Base-by-base conservation (phyloP, 2,329 filamentous ascomycete genomes). In the Teratosphaeria pseudoeucalypti region DNA sequence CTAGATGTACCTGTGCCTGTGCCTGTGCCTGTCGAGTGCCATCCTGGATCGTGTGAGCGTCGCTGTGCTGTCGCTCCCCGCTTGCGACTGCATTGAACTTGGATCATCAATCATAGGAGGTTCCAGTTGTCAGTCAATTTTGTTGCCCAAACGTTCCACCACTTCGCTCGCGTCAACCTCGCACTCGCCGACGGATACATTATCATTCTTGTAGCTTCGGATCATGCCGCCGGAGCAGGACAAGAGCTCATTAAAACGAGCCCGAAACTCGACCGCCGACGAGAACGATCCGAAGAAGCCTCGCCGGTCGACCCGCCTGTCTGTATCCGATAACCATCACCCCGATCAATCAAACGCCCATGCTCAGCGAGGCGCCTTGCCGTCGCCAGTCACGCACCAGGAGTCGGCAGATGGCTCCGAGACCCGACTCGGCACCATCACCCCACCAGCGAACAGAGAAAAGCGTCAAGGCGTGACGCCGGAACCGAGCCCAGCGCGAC, bases 231-330 rank as follows among this genome's bases (percentile, higher is more conserved):
- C 67, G 12, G 60, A 64, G 37, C 54, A 63, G 5, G 88, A 94
- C 76, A 89, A 89, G 79, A 91, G 87, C 78, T 87, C 89, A 77
- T 84, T 94, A 78, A 95, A 95, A 80, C 86, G 90, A 72, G 83
- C 79, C 67, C 83, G 87, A 74, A 82, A 79, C 66, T 89, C 87
- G 52, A 78, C 82, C 57, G 85, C 83, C 66, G 83, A 86, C 58
- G 80, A 83, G 43, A 70, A 76, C 63, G 87, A 91, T 63, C 77
- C 81, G 63, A 96, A 96, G 81, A 95, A 95, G 74, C 85, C 88
- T 61, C 87, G 92, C 63, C 85, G 90, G 60, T 91, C 89, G 53
- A 80, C 89, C 65, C 85, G 89, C 63, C 77, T 90, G 61, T 85
- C 66, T 63, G 53, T 54, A 1, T 37, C 53, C 14, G 26, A 49